A percentile compares a stretch with the other conserved stretches of the same genome.
Evolutionary conservation across 2,329 filamentous ascomycete genomes (phyloP).

Genomic region (Lasiodiplodia gonubiensis): DNA sequence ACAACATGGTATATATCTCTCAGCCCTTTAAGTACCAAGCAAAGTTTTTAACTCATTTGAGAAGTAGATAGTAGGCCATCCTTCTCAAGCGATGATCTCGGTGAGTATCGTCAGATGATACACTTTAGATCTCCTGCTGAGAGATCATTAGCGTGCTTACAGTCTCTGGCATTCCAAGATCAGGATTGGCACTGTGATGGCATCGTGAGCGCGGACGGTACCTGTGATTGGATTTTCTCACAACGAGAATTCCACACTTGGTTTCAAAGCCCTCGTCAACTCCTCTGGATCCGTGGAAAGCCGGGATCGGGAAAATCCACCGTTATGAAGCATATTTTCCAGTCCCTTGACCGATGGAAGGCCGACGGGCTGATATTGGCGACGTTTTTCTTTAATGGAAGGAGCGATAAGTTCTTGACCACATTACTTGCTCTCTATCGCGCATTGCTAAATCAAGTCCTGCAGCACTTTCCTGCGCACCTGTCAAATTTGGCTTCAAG

Average conservation of each 20-base stretch:
- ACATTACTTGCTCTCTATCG: background rate
- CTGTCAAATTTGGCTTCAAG: background rate
- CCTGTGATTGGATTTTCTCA: background rate
- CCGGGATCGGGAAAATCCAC: background rate
- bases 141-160: background rate
- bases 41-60: too few species aligned
- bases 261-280: background rate
- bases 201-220: background rate
- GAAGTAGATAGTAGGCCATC: background rate
- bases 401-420: background rate
- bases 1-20: too few species aligned
- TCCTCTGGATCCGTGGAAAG: slow-evolving; percentile 4
- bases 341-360: background rate
- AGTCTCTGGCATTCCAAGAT: background rate
- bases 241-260: background rate
- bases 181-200: background rate
- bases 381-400: background rate
- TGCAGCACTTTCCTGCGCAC: background rate
- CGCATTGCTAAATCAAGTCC: background rate
- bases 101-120: background rate
- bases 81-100: background rate
- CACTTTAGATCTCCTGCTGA: background rate
- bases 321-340: background rate
- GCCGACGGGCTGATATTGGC: background rate
- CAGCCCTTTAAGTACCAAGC: too few species aligned